These are phyloP conservation scores for Lanzia echinophila DNA, from an alignment of 2,329 filamentous ascomycete species.

Conservation along the genomic window DNA sequence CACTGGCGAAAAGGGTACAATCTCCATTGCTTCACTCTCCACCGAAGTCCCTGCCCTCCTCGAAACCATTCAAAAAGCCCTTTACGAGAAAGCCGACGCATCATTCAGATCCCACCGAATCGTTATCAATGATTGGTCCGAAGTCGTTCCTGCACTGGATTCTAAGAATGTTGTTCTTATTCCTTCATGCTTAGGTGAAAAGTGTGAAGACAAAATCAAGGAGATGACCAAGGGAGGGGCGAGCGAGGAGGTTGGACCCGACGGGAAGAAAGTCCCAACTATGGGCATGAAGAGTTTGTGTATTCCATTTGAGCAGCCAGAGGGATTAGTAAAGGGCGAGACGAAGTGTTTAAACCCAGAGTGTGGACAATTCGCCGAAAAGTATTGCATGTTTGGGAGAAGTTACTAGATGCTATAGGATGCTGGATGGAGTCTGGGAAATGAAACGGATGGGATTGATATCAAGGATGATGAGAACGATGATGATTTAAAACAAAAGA, in stretches of 20 bases:
- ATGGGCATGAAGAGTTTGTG: constrained; percentile 74
- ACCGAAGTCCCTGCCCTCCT: constrained; percentile 73
- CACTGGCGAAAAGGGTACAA: constrained; percentile 73
- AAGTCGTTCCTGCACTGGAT: constrained; percentile 86
- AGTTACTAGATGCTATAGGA: constrained; percentile 32
- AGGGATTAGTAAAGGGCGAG: constrained; percentile 68
- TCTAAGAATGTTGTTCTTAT: constrained; percentile 89
- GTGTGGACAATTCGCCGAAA: constrained; percentile 68
- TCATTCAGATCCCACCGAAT: constrained; percentile 76
- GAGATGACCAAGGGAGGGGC: constrained; percentile 76
- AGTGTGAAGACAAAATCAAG: constrained; percentile 94
- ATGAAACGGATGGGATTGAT: not conserved
- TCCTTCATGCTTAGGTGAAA: constrained; percentile 73
- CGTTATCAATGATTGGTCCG: constrained; percentile 77
- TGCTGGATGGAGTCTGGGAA: constrained; percentile 10
- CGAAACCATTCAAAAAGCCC: constrained; percentile 81
- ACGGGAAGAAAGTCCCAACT: constrained; percentile 50
- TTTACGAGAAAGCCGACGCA: constrained; percentile 66
- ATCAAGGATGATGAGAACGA: constrained; percentile 7
- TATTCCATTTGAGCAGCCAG: constrained; percentile 81
- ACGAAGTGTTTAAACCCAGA: constrained; percentile 91
- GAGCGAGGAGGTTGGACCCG: constrained; percentile 39
- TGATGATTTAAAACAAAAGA: not conserved
- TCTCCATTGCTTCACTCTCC: constrained; percentile 66
- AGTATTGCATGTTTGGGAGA: constrained; percentile 90